Percentiles rank a stretch among this genome's conserved stretches.
These are phyloP conservation scores for Paramecium sonneborni DNA, from an alignment of 73 alveolate species.

Conservation along the genomic window DNA sequence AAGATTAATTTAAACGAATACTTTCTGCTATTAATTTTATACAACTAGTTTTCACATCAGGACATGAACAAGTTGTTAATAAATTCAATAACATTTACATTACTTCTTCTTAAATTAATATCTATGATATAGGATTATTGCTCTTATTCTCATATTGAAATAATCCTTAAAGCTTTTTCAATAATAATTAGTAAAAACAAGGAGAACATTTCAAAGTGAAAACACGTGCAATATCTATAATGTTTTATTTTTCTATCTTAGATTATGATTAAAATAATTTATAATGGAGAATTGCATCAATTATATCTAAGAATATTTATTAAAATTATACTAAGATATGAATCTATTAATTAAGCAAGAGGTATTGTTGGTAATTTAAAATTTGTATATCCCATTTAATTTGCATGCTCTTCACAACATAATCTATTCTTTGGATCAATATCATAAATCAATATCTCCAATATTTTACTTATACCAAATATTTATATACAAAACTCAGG, in stretches of 20 bases:
- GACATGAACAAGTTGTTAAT: constrained; percentile 47
- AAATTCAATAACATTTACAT: constrained; percentile 39
- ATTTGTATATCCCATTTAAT: constrained; percentile 4
- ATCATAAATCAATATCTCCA: constrained; percentile 32
- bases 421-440: constrained; percentile 48
- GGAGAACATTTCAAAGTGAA: constrained; percentile 35
- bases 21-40: constrained; percentile 43
- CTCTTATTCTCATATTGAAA: constrained; percentile 4
- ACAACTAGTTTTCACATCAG: constrained; percentile 55
- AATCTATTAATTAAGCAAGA: not conserved
- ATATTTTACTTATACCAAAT: not conserved
- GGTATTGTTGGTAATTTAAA: not conserved
- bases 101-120: not conserved
- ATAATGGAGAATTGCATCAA: constrained; percentile 22
- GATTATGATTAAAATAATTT: not conserved
- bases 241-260: not conserved
- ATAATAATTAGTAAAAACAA: constrained; percentile 5
- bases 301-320: not conserved
- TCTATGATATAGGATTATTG: constrained; percentile 27
- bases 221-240: not conserved
- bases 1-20: constrained; percentile 1
- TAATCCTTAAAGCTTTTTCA: not conserved
- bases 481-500: constrained; percentile 17
- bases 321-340: not conserved
- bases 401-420: constrained; percentile 56